phyloP scores from a whole-genome alignment of 192 early-diverging fungal genomes.

The Chytriomyces confervae region DNA sequence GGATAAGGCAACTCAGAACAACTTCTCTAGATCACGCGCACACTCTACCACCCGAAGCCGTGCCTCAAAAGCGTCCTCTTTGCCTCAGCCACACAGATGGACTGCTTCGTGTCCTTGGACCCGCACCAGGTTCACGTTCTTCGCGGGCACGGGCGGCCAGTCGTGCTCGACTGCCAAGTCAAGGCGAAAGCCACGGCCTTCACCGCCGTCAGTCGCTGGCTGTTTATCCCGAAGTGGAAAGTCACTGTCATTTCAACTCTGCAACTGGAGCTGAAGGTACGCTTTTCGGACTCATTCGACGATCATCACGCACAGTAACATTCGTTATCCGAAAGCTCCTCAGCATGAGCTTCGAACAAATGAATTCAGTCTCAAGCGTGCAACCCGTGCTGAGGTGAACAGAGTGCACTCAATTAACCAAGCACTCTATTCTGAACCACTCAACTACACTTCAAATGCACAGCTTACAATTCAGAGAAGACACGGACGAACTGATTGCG shows the following conservation, averaged over 20 bases:
- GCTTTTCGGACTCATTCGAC: not conserved
- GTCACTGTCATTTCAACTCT: constrained; percentile 49
- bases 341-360: constrained; percentile 43
- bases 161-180: constrained; percentile 11
- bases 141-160: constrained; percentile 26
- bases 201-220: constrained; percentile 48
- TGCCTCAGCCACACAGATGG: constrained; percentile 34
- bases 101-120: constrained; percentile 47
- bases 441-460: not conserved
- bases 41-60: constrained; percentile 35
- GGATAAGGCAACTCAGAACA: too few species aligned
- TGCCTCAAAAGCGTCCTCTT: constrained; percentile 49
- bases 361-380: constrained; percentile 44
- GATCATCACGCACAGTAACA: not conserved
- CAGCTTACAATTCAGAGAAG: constrained; percentile 56
- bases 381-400: constrained; percentile 57
- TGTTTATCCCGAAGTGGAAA: constrained; percentile 52
- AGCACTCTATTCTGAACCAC: not conserved
- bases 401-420: too few species aligned
- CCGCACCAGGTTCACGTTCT: constrained; percentile 41
- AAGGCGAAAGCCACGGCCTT: constrained; percentile 31
- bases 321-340: constrained; percentile 35
- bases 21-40: constrained; percentile 5
- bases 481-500: constrained; percentile 46
- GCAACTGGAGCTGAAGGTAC: constrained; percentile 49